phyloP scores from a whole-genome alignment of 2,329 filamentous ascomycete genomes.

The Colletotrichum navitas region DNA sequence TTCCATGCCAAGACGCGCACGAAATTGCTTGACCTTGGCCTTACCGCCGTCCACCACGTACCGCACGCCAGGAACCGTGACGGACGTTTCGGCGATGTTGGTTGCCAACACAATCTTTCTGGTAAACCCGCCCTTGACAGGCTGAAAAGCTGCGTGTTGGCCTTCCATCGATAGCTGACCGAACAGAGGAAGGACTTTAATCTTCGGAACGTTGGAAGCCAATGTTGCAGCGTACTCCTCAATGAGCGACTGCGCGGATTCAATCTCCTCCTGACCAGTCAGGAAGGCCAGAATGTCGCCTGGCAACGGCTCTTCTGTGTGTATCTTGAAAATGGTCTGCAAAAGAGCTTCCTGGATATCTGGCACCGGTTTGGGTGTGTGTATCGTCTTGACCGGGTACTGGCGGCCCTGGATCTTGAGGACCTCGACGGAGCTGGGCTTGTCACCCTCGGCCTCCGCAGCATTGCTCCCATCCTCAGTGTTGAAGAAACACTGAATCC shows the following conservation, averaged over 20 bases:
- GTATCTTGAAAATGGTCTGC: conserved; percentile 86
- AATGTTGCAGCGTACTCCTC: conserved; percentile 83
- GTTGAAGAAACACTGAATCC: conserved; percentile 80
- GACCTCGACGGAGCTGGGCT: conserved; percentile 52
- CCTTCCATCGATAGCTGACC: conserved; percentile 89
- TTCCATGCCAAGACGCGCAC: conserved; percentile 86
- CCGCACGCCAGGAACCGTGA: conserved; percentile 92
- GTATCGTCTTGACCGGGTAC: conserved; percentile 83
- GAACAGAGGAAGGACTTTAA: conserved; percentile 83
- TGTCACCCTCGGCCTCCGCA: not conserved
- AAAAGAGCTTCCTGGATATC: conserved; percentile 87
- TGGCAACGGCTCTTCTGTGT: conserved; percentile 88
- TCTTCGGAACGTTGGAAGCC: conserved; percentile 78
- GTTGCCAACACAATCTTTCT: conserved; percentile 93
- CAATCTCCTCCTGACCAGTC: conserved; percentile 93
- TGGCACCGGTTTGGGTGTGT: conserved; percentile 79
- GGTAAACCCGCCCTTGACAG: conserved; percentile 76
- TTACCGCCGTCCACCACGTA: conserved; percentile 95
- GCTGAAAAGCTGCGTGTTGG: conserved; percentile 88
- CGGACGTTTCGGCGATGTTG: conserved; percentile 98
- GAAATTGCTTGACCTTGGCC: conserved; percentile 93
- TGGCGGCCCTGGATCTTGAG: conserved; percentile 87
- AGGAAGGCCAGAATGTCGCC: conserved; percentile 95
- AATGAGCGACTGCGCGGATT: conserved; percentile 81
- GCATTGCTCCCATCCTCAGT: conserved; percentile 13